Evolutionary conservation across 2,329 filamentous ascomycete species (phyloP).

Genomic region (Cordyceps farinosa): DNA sequence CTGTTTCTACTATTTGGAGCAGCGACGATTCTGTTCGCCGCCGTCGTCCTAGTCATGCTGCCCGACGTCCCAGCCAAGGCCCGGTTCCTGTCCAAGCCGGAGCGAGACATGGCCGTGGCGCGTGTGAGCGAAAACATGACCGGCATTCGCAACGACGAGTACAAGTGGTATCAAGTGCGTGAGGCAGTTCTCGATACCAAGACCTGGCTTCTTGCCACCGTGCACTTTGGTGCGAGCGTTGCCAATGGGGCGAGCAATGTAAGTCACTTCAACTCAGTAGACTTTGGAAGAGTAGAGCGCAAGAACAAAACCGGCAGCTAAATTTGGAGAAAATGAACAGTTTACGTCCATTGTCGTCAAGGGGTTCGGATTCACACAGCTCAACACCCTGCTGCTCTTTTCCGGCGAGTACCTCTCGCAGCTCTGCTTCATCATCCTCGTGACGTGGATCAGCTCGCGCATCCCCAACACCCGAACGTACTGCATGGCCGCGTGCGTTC

Average conservation of each 20-base stretch:
- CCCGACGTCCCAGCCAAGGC: conserved; percentile 32
- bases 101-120: conserved; percentile 61
- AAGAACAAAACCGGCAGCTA: conserved; percentile 9
- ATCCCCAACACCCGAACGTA: conserved; percentile 26
- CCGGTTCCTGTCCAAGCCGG: conserved; percentile 54
- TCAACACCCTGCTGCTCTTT: conserved; percentile 23
- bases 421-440: conserved; percentile 24
- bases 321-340: conserved; percentile 23
- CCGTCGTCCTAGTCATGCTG: conserved; percentile 3
- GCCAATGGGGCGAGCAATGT: conserved; percentile 25
- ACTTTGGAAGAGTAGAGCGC: not conserved
- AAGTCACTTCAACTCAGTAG: not conserved
- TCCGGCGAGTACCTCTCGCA: conserved; percentile 23
- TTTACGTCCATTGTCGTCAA: conserved; percentile 26
- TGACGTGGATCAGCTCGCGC: conserved; percentile 23
- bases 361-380: conserved; percentile 24
- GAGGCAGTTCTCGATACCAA: not conserved
- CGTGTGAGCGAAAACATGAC: conserved; percentile 58
- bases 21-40: not conserved
- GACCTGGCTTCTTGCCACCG: not conserved
- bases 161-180: not conserved
- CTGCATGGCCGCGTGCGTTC: conserved; percentile 25
- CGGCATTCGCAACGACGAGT: conserved; percentile 11
- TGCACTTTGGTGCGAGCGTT: conserved; percentile 23
- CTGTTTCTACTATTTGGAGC: conserved; percentile 15